Conservation (phyloP, 495 filamentous ascomycete species). For the Aspergillus biplanus region DNA sequence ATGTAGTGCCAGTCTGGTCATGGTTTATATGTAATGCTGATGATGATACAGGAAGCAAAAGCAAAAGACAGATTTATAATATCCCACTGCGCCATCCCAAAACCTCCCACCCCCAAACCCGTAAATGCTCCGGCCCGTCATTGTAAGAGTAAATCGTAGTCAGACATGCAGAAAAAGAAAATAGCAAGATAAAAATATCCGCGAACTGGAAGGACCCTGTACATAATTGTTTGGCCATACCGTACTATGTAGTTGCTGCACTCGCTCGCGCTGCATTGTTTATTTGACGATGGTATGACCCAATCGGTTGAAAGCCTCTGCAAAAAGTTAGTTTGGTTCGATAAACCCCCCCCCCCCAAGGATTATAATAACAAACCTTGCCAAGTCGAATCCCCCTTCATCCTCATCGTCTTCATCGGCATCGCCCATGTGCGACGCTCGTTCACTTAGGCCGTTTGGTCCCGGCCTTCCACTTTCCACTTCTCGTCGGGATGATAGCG, state of each 20-base stretch:
- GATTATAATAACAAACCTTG: slow-evolving; percentile 53
- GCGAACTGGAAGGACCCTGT: neutral
- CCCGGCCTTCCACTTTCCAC: slow-evolving; percentile 21
- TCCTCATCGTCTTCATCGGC: slow-evolving; percentile 54
- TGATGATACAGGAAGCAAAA: slow-evolving; percentile 9
- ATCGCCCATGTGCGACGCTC: slow-evolving; percentile 19
- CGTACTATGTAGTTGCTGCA: slow-evolving; percentile 27
- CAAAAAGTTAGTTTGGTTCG: slow-evolving; percentile 31
- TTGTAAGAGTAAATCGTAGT: slow-evolving; percentile 2
- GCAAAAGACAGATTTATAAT: neutral
- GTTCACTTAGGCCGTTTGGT: slow-evolving; percentile 17
- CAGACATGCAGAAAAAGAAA: neutral
- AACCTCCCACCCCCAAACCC: neutral
- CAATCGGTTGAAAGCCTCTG: slow-evolving; percentile 74
- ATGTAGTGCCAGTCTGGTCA: neutral
- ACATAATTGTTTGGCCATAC: neutral
- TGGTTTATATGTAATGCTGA: slow-evolving; percentile 5
- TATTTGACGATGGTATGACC: slow-evolving; percentile 63
- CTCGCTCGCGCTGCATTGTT: slow-evolving; percentile 49
- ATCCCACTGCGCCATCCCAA: slow-evolving; percentile 3
- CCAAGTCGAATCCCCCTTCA: slow-evolving; percentile 65
- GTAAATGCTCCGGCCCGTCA: slow-evolving; percentile 3
- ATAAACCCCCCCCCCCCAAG: too few relatives aligned
- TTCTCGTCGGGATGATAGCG: slow-evolving; percentile 39
- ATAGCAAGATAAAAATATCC: neutral